Conservation (phyloP, 768 basidiomycete genomes). For the Hygrophoropsis aurantiaca region DNA sequence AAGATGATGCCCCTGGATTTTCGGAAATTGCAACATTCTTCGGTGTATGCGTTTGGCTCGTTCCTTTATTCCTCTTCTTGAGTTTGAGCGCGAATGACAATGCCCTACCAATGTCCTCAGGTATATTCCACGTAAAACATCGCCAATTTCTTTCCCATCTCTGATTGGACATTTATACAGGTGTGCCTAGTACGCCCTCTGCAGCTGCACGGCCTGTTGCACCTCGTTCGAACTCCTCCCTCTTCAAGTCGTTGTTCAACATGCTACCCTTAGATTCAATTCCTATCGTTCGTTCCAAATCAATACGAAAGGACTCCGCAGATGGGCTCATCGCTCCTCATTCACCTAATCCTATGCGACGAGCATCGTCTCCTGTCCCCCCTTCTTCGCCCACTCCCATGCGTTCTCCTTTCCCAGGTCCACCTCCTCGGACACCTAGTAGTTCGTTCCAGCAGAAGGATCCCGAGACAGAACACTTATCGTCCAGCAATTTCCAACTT, state of each 20-base stretch:
- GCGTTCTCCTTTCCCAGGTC: conserved; percentile 20
- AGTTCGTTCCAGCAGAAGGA: conserved; percentile 23
- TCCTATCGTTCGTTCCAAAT: conserved; percentile 44
- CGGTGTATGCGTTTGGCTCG: conserved; percentile 81
- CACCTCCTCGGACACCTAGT: conserved; percentile 26
- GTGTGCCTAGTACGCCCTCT: conserved; percentile 21
- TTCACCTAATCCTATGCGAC: conserved; percentile 34
- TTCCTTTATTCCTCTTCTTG: conserved; percentile 92
- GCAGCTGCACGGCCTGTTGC: conserved; percentile 21
- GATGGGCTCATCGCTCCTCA: conserved; percentile 75
- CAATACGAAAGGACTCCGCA: conserved; percentile 45
- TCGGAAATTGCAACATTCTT: conserved; percentile 83
- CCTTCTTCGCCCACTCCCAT: conserved; percentile 26
- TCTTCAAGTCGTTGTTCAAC: conserved; percentile 67
- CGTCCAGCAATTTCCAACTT: conserved; percentile 37
- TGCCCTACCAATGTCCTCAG: conserved; percentile 75
- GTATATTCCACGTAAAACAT: conserved; percentile 28
- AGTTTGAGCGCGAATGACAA: conserved; percentile 97
- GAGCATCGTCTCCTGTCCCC: conserved; percentile 18
- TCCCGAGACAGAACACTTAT: conserved; percentile 28
- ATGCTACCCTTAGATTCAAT: conserved; percentile 37
- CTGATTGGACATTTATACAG: conserved; percentile 5
- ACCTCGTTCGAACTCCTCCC: conserved; percentile 54
- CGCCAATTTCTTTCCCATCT: neutral
- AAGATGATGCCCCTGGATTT: conserved; percentile 45